A percentile compares a stretch with the other conserved stretches of the same genome.
Conservation (phyloP, 495 filamentous ascomycete genomes). For the Daldinia concentrica region DNA sequence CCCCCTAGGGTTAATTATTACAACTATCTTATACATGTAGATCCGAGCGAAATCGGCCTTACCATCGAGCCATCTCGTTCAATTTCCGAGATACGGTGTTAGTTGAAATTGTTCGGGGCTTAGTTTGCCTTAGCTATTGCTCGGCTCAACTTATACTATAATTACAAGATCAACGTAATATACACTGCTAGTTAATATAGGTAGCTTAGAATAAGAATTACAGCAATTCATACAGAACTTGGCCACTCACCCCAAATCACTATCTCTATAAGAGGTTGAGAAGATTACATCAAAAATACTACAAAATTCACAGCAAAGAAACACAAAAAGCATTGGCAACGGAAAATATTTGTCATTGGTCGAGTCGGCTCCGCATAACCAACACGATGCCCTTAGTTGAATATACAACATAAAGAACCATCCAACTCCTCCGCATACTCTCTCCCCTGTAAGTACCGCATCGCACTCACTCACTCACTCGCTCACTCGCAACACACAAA, state of each 20-base stretch:
- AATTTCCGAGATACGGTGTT: not conserved
- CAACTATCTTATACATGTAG: not conserved
- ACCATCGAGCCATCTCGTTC: not conserved
- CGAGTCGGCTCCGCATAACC: constrained; percentile 16
- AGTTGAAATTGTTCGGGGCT: not conserved
- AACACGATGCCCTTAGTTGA: constrained; percentile 23
- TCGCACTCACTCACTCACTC: too few species aligned
- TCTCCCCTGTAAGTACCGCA: constrained; percentile 19
- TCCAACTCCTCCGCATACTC: constrained; percentile 42
- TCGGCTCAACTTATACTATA: not conserved
- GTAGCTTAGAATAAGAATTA: not conserved
- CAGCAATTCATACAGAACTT: not conserved
- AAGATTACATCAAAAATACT: not conserved
- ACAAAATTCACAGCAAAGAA: not conserved
- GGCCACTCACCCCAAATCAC: not conserved
- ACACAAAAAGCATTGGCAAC: not conserved
- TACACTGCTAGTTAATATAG: not conserved
- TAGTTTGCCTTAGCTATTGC: not conserved
- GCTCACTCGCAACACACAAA: constrained; percentile 14
- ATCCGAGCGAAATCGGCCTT: constrained; percentile 1
- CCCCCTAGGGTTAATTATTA: constrained; percentile 1
- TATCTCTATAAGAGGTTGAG: not conserved
- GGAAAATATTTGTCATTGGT: constrained; percentile 42
- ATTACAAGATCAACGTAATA: not conserved
- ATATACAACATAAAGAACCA: constrained; percentile 41